Evolutionary conservation across 139 green algal species (phyloP).

Genomic region (Pedinophyceae sp.): DNA sequence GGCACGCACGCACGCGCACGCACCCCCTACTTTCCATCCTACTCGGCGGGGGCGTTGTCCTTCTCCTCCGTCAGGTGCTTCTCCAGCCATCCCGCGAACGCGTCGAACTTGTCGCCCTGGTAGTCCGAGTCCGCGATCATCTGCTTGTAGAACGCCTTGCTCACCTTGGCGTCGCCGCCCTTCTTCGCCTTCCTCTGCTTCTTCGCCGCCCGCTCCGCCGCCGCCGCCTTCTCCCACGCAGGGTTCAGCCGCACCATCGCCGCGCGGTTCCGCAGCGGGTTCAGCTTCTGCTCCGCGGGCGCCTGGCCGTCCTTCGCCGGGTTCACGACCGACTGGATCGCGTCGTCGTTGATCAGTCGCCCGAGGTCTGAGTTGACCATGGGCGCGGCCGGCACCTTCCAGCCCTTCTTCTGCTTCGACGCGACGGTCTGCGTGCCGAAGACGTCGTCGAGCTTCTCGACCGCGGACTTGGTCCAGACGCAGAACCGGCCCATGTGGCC

Average conservation of each 20-base stretch:
- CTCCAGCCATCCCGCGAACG: conserved; percentile 4
- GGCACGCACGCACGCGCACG: too few relatives aligned
- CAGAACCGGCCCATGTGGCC: conserved; percentile 94
- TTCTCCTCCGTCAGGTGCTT: not conserved
- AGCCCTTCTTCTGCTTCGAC: conserved; percentile 83
- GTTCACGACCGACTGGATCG: conserved; percentile 72
- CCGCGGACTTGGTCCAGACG: conserved; percentile 94
- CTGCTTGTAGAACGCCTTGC: conserved; percentile 36
- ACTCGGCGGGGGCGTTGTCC: too few relatives aligned
- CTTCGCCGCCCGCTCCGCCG: conserved; percentile 46
- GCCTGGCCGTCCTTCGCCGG: conserved; percentile 32
- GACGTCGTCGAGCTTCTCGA: conserved; percentile 81
- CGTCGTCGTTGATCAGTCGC: conserved; percentile 92
- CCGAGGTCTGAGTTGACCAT: conserved; percentile 89
- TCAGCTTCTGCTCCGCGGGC: conserved; percentile 47
- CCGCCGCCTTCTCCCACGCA: not conserved
- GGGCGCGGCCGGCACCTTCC: conserved; percentile 64
- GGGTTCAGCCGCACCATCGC: conserved; percentile 96
- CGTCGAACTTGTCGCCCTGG: conserved; percentile 8
- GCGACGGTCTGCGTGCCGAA: conserved; percentile 45
- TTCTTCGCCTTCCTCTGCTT: conserved; percentile 5
- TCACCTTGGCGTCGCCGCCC: not conserved
- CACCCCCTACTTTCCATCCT: too few relatives aligned
- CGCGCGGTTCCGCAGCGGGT: conserved; percentile 92
- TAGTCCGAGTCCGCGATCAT: conserved; percentile 23